Conservation (phyloP, 768 basidiomycete genomes). For the Hericium coralloides region DNA sequence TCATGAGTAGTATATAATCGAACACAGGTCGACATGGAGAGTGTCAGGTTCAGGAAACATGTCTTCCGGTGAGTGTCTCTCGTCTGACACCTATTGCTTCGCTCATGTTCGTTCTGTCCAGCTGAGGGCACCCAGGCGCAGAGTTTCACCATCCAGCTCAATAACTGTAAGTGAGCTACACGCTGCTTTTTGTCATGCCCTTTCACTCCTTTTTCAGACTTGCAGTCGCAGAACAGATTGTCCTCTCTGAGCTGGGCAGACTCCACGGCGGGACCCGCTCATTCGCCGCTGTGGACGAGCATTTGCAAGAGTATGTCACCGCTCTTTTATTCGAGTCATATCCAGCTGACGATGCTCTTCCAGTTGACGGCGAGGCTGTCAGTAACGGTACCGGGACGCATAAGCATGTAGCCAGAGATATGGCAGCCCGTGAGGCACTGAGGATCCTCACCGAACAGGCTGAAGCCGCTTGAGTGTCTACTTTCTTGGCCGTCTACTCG, state of each 20-base stretch:
- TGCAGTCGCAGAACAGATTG: slow-evolving; percentile 24
- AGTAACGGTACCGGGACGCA: slow-evolving; percentile 9
- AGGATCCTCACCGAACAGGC: neutral
- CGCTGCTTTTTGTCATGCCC: neutral
- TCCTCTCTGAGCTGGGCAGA: slow-evolving; percentile 35
- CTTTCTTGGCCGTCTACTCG: too few species aligned
- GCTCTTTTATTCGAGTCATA: neutral
- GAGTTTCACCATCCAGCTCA: slow-evolving; percentile 8
- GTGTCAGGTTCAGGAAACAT: neutral
- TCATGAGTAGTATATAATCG: neutral
- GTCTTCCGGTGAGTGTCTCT: slow-evolving; percentile 6
- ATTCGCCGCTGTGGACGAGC: slow-evolving; percentile 40
- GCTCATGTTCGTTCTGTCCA: slow-evolving; percentile 1
- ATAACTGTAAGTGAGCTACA: slow-evolving; percentile 9
- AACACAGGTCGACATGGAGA: neutral
- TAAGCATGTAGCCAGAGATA: slow-evolving; percentile 10
- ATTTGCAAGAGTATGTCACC: slow-evolving; percentile 41
- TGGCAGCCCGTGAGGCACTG: slow-evolving; percentile 5
- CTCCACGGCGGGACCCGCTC: slow-evolving; percentile 29
- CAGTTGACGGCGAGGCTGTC: slow-evolving; percentile 10
- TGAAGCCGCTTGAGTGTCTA: neutral
- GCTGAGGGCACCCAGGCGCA: slow-evolving; percentile 2
- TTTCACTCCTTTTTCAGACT: slow-evolving; percentile 20
- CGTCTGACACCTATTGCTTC: neutral
- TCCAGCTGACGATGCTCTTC: neutral